These are phyloP conservation scores for Penicillium fimorum DNA, from an alignment of 495 filamentous ascomycete species.

Conservation along the genomic window DNA sequence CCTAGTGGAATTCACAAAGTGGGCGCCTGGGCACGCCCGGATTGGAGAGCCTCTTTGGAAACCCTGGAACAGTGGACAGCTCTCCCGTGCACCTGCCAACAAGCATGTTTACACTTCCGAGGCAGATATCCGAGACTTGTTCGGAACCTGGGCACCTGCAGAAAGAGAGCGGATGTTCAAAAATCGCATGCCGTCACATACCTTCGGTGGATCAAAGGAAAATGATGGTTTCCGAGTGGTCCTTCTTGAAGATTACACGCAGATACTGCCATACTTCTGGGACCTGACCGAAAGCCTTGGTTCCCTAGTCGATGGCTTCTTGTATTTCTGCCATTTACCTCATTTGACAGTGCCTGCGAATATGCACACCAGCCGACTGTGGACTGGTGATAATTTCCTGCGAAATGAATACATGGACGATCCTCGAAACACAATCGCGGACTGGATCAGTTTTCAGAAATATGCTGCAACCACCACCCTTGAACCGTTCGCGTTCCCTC, in stretches of 20 bases:
- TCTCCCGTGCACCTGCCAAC: background rate
- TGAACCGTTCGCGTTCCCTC: conserved; percentile 25
- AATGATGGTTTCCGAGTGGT: conserved; percentile 79
- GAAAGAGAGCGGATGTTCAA: conserved; percentile 52
- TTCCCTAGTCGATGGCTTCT: conserved; percentile 62
- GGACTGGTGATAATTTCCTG: conserved; percentile 46
- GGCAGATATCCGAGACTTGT: conserved; percentile 24
- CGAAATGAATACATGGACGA: conserved; percentile 43
- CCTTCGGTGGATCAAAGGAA: conserved; percentile 59
- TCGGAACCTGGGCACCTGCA: conserved; percentile 57
- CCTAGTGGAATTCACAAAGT: conserved; percentile 58
- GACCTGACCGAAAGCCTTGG: conserved; percentile 65
- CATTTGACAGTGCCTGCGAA: conserved; percentile 29
- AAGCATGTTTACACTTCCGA: conserved; percentile 10
- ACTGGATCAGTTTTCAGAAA: conserved; percentile 23
- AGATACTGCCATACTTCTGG: conserved; percentile 43
- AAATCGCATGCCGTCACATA: conserved; percentile 60
- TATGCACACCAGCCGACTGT: conserved; percentile 27
- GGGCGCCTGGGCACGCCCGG: conserved; percentile 81
- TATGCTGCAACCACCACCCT: conserved; percentile 18
- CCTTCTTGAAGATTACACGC: conserved; percentile 34
- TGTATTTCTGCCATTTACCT: conserved; percentile 71
- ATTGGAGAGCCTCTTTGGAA: conserved; percentile 71
- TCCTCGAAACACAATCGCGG: conserved; percentile 21
- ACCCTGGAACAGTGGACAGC: conserved; percentile 58